Conservation (phyloP, 768 basidiomycete genomes). For the Rhodotorula toruloides region DNA sequence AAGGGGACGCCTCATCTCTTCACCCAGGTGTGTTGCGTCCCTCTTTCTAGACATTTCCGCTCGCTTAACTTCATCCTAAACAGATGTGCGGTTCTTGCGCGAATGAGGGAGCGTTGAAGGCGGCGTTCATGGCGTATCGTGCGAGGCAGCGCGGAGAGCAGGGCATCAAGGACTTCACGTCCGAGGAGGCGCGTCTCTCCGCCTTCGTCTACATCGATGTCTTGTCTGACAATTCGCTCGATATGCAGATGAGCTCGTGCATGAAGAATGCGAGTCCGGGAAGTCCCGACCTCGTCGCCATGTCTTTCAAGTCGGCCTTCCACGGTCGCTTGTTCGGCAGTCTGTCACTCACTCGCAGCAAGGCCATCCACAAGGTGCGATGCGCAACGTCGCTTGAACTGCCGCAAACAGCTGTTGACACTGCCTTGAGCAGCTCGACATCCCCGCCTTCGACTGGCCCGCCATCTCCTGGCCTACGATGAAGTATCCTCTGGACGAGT, state of each 20-base stretch:
- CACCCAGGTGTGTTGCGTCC: slow-evolving; percentile 36
- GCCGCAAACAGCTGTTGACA: background rate
- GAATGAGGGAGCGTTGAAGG: slow-evolving; percentile 49
- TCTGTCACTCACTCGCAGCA: slow-evolving; percentile 48
- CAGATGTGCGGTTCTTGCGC: slow-evolving; percentile 37
- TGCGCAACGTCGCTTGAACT: too few relatives aligned
- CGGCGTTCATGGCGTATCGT: slow-evolving; percentile 47
- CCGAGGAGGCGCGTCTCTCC: slow-evolving; percentile 44
- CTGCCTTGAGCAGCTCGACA: slow-evolving; percentile 43
- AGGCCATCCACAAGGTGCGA: slow-evolving; percentile 50
- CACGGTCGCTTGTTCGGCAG: slow-evolving; percentile 51
- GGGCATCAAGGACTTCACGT: slow-evolving; percentile 41
- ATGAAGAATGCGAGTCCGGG: slow-evolving; percentile 50
- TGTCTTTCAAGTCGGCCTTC: slow-evolving; percentile 49
- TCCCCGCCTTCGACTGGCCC: slow-evolving; percentile 52
- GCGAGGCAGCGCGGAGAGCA: slow-evolving; percentile 44
- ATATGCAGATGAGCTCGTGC: background rate
- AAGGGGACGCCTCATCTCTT: slow-evolving; percentile 48
- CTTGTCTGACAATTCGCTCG: background rate
- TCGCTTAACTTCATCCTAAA: background rate
- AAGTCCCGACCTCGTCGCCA: slow-evolving; percentile 40
- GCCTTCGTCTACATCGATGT: background rate
- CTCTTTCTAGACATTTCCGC: background rate
- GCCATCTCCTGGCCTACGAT: slow-evolving; percentile 48
- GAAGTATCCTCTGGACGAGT: slow-evolving; percentile 49